phyloP scores from a whole-genome alignment of 768 basidiomycete genomes.

The Coprinellus aureogranulatus region DNA sequence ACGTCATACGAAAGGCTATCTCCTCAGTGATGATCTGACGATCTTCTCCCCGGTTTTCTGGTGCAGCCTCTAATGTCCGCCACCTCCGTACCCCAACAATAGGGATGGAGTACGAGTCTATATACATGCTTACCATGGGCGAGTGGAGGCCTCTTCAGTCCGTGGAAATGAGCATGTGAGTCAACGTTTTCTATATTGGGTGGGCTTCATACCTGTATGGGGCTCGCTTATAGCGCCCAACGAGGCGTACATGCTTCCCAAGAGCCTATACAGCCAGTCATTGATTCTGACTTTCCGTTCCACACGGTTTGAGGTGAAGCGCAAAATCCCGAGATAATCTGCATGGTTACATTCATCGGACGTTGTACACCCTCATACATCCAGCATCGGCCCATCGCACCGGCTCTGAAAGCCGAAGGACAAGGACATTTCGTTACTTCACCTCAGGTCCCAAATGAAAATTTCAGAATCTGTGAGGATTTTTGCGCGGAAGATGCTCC shows the following conservation, averaged over 20 bases:
- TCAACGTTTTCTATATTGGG: too few relatives aligned
- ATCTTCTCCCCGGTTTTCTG: not conserved
- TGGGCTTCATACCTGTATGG: too few relatives aligned
- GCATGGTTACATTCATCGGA: not conserved
- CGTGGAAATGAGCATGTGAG: constrained; percentile 1
- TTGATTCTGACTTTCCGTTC: too few relatives aligned
- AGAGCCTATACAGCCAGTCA: too few relatives aligned
- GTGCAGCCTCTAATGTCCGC: not conserved
- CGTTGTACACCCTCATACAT: not conserved
- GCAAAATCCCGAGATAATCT: not conserved
- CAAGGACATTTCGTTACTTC: too few relatives aligned
- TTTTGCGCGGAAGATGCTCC: too few relatives aligned
- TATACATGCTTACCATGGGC: too few relatives aligned
- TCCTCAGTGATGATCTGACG: not conserved
- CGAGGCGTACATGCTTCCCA: too few relatives aligned
- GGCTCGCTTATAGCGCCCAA: too few relatives aligned
- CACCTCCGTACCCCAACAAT: not conserved
- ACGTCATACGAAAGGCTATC: not conserved
- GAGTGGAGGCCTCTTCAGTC: not conserved
- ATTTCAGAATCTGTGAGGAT: too few relatives aligned
- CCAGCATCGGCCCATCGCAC: not conserved
- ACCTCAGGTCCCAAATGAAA: too few relatives aligned
- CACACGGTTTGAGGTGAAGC: not conserved
- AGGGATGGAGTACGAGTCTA: not conserved
- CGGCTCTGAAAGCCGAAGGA: too few relatives aligned